Conservation (phyloP, 1,139 yeast species). For the Blastobotrys serpentis region DNA sequence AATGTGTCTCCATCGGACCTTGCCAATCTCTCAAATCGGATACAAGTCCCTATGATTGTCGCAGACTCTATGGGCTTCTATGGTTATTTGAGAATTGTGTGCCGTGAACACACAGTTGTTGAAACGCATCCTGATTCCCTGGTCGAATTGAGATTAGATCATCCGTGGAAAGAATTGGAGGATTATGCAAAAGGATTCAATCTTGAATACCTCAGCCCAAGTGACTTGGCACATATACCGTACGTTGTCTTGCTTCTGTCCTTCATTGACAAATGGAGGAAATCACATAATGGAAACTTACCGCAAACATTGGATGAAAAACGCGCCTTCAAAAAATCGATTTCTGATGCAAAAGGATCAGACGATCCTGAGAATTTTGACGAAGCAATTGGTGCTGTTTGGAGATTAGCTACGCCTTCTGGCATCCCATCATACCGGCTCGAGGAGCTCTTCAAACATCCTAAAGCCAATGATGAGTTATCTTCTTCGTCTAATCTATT, state of each 20-base stretch:
- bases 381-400: constrained; percentile 65
- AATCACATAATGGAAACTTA: constrained; percentile 35
- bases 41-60: constrained; percentile 54
- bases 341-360: constrained; percentile 39
- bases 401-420: constrained; percentile 45
- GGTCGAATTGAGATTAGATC: constrained; percentile 67
- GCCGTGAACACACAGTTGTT: constrained; percentile 59
- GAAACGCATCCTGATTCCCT: constrained; percentile 73
- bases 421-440: constrained; percentile 25
- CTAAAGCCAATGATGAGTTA: constrained; percentile 18
- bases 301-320: constrained; percentile 53
- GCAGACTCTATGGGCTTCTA: constrained; percentile 62
- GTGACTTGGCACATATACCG: constrained; percentile 70
- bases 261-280: constrained; percentile 50
- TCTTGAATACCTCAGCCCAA: constrained; percentile 47
- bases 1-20: constrained; percentile 33
- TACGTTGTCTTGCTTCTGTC: constrained; percentile 64
- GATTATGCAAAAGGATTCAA: constrained; percentile 53
- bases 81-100: constrained; percentile 58
- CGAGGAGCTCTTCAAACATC: constrained; percentile 15
- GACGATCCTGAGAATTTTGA: constrained; percentile 49
- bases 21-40: constrained; percentile 44
- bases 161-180: constrained; percentile 74
- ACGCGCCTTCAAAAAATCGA: constrained; percentile 45
- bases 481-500: constrained; percentile 38